Evolutionary conservation across 1,139 yeast species (phyloP), one percentile per base, ranked within the genome.

Genomic region (Sugiyamaella neomexicana): DNA sequence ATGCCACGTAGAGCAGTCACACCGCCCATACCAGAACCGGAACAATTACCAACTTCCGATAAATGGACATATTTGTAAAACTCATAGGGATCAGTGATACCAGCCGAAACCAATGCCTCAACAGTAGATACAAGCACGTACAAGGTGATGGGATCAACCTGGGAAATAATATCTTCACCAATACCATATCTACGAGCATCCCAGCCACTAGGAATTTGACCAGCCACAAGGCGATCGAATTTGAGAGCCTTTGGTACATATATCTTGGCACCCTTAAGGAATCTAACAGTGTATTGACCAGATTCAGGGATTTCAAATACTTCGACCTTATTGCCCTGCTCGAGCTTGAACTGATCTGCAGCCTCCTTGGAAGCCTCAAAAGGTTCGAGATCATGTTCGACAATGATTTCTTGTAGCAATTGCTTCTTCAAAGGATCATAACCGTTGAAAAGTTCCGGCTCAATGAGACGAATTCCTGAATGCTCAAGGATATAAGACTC

Each of bases 1-100:
- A 93, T 93, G 66, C 97, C 97, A 75, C 95, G 88, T 70, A 93
- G 77, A 55, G 99, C 99, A 65, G 86, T 74, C 63, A 91, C 95
- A 85, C 99, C 99, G 76, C 99, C 99, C 96, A 93, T 91, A 83
- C 99, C 99, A 56, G 98, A 90, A 79, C 99, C 99, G 52, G 97
- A 87, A 80, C 98, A 90, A 82, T 93, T 93, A 79, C 99, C 99
- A 65, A 93, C 91, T 76, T 93, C 98, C 51, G 98, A 90, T 59
- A 93, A 95, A 73, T 93, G 99, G 55, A 95, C 96, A 70, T 93
- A 95, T 76, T 93, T 86, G 81, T 93, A 93, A 80, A 95, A 89
- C 78, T 93, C 99, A 72, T 89, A 93, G 60, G 99, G 99, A 73
- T 93, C 99, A 58, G 97, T 89, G 68, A 93, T 77, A 85, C 99